A percentile compares a stretch with the other conserved stretches of the same genome.
These are phyloP conservation scores for Ciborinia camelliae DNA, from an alignment of 2,329 filamentous ascomycete species.

Conservation along the genomic window DNA sequence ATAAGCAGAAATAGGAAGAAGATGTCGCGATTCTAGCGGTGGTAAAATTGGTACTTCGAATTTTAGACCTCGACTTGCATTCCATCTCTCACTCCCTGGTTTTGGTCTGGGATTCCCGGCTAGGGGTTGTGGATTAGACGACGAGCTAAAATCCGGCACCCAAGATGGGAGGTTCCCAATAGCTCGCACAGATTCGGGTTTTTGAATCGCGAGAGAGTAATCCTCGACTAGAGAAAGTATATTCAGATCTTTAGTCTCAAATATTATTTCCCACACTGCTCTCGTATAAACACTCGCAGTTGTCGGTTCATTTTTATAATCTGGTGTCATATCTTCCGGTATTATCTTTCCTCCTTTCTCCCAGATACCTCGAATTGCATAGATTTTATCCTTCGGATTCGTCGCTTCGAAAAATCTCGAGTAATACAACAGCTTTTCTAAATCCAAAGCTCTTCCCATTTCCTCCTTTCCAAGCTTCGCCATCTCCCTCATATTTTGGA, in stretches of 20 bases:
- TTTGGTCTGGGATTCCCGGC: conserved; percentile 20
- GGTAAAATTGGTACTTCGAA: conserved; percentile 12
- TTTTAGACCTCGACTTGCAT: conserved; percentile 15
- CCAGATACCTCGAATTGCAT: conserved; percentile 23
- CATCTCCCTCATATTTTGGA: conserved; percentile 16
- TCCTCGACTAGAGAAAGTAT: conserved; percentile 25
- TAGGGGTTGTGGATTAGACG: conserved; percentile 17
- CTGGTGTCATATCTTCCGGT: conserved; percentile 1
- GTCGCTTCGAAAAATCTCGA: conserved; percentile 22
- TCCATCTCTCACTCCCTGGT: conserved; percentile 15
- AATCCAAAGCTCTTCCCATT: neutral
- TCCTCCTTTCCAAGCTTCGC: neutral
- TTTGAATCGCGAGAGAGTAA: neutral
- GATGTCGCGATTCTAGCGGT: neutral
- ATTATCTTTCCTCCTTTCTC: conserved; percentile 12
- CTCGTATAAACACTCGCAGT: conserved; percentile 19
- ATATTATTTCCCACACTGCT: conserved; percentile 16
- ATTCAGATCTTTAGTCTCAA: conserved; percentile 22
- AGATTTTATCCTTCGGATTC: conserved; percentile 21
- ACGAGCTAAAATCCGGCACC: conserved; percentile 23
- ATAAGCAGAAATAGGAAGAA: conserved; percentile 10
- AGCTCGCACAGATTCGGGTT: neutral
- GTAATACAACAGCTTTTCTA: conserved; percentile 22
- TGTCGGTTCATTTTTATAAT: conserved; percentile 3
- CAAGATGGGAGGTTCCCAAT: conserved; percentile 21